Evolutionary conservation across 164 flowering plant genomes (phyloP).

Genomic region (Nelumbo lutea): DNA sequence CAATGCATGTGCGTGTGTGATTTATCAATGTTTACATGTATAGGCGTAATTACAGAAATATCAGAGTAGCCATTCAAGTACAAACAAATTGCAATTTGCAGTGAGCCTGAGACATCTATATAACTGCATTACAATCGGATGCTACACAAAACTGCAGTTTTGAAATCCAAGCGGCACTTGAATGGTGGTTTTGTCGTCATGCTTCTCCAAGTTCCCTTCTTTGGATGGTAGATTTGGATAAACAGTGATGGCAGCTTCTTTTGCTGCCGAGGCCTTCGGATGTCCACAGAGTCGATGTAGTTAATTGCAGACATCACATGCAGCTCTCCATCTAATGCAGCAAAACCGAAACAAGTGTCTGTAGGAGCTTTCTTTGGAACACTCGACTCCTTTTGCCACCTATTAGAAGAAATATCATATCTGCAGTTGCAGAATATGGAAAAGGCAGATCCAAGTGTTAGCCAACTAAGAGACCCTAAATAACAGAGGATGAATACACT

Average conservation of each 20-base stretch:
- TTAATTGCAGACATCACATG: slow-evolving; percentile 41
- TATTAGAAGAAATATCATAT: slow-evolving; percentile 52
- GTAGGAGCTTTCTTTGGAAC: slow-evolving; percentile 48
- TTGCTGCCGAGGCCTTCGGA: slow-evolving; percentile 34
- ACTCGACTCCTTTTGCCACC: slow-evolving; percentile 61
- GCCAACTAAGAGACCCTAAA: too few relatives aligned
- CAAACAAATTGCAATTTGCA: background rate
- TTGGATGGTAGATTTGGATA: slow-evolving; percentile 68
- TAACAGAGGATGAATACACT: background rate
- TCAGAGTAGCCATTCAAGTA: background rate
- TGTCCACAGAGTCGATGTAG: slow-evolving; percentile 26
- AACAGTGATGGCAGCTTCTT: slow-evolving; percentile 38
- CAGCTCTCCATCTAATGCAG: slow-evolving; percentile 57
- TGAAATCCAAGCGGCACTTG: slow-evolving; percentile 41
- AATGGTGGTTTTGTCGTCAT: slow-evolving; percentile 54
- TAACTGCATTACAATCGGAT: slow-evolving; percentile 27
- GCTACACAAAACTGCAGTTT: slow-evolving; percentile 62
- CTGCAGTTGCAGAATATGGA: slow-evolving; percentile 26
- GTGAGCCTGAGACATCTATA: background rate
- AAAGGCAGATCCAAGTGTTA: background rate
- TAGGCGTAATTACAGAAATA: background rate
- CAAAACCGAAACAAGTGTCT: slow-evolving; percentile 51
- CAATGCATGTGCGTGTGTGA: background rate
- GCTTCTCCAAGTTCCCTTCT: slow-evolving; percentile 61
- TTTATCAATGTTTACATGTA: background rate